These are phyloP conservation scores for Magnolia officinalis DNA, from an alignment of 164 flowering plant genomes.

Conservation along the genomic window DNA sequence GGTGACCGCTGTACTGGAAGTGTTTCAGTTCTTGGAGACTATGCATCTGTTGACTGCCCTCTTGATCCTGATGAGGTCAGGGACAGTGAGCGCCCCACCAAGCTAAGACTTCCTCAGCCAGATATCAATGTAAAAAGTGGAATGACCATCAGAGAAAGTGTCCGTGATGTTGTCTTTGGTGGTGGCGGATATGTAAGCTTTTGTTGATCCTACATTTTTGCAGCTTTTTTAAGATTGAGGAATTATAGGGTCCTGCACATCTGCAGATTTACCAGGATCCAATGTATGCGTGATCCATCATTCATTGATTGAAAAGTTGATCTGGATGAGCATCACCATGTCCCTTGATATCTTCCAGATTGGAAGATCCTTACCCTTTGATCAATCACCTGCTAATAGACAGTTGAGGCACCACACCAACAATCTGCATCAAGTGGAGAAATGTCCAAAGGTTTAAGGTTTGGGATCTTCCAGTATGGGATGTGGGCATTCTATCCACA, in stretches of 20 bases:
- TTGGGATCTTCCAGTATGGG: too few species aligned
- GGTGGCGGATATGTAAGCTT: slow-evolving; percentile 85
- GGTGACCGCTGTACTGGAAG: slow-evolving; percentile 66
- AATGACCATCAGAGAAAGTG: slow-evolving; percentile 84
- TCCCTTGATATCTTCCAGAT: too few species aligned
- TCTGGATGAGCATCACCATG: too few species aligned
- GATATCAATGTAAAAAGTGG: slow-evolving; percentile 54
- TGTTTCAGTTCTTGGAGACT: slow-evolving; percentile 92
- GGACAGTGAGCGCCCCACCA: slow-evolving; percentile 94
- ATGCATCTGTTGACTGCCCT: slow-evolving; percentile 81
- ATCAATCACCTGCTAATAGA: too few species aligned
- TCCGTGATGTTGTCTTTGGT: slow-evolving; percentile 83
- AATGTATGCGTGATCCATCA: too few species aligned
- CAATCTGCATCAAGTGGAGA: too few species aligned
- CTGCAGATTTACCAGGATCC: too few species aligned
- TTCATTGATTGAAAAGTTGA: too few species aligned
- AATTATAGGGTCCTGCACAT: neutral
- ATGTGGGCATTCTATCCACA: too few species aligned
- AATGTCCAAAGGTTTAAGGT: too few species aligned
- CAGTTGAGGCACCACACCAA: too few species aligned
- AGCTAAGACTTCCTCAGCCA: slow-evolving; percentile 82
- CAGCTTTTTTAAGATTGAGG: neutral
- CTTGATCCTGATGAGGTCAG: slow-evolving; percentile 94
- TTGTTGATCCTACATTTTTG: neutral
- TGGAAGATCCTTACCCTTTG: too few species aligned